Percentiles rank a stretch among this genome's conserved stretches.
Evolutionary conservation across 176 grass and related monocot species (phyloP).

Genomic region (Aechmea fasciata): DNA sequence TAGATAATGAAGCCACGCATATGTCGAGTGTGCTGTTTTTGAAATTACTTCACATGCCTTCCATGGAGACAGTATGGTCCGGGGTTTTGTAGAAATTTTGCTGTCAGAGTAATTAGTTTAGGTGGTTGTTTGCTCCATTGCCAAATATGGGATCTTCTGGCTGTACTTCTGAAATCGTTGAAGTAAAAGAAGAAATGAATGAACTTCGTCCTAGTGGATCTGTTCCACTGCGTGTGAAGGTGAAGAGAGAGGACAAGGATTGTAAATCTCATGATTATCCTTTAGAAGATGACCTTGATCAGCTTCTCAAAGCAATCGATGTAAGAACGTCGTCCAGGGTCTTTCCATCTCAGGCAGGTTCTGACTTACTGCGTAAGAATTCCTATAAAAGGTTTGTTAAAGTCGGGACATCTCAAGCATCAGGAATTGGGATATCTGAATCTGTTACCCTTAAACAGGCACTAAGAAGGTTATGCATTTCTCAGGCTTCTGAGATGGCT

Average conservation of each 20-base stretch:
- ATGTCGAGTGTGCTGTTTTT: not conserved
- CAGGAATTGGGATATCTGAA: slow-evolving; percentile 74
- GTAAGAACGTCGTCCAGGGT: slow-evolving; percentile 36
- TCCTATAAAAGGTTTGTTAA: slow-evolving; percentile 45
- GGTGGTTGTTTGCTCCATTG: not conserved
- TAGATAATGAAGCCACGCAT: not conserved
- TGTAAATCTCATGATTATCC: slow-evolving; percentile 29
- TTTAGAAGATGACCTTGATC: slow-evolving; percentile 58
- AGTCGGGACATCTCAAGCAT: slow-evolving; percentile 45
- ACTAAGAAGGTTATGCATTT: slow-evolving; percentile 86
- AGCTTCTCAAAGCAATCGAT: slow-evolving; percentile 67
- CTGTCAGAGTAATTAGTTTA: not conserved
- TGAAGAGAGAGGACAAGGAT: slow-evolving; percentile 49
- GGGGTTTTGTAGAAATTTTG: not conserved
- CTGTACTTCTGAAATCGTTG: slow-evolving; percentile 80
- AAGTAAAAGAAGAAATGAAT: slow-evolving; percentile 47
- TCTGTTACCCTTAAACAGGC: slow-evolving; percentile 86
- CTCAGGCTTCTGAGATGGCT: slow-evolving; percentile 97
- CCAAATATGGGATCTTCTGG: slow-evolving; percentile 55
- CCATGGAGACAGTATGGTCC: not conserved
- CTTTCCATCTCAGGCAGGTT: slow-evolving; percentile 7
- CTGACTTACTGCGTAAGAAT: slow-evolving; percentile 44
- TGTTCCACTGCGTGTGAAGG: slow-evolving; percentile 48
- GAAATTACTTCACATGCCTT: not conserved
- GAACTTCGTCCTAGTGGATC: slow-evolving; percentile 32